These are phyloP conservation scores for Saturnispora dispora DNA, from an alignment of 805 yeast genomes.

Conservation along the genomic window DNA sequence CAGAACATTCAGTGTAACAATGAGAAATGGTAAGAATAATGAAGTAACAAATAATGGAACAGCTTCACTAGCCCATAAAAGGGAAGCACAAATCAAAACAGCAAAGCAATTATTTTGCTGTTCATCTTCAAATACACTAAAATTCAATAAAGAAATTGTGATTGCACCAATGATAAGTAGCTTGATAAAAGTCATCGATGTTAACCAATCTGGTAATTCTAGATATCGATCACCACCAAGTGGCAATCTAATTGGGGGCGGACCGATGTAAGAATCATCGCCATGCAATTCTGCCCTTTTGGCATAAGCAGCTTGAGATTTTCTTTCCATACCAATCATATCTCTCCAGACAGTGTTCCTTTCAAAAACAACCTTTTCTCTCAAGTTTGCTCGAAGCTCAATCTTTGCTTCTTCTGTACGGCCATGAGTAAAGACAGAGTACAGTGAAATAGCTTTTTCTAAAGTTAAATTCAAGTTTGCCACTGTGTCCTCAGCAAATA, in stretches of 20 bases:
- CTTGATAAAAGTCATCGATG: constrained; percentile 34
- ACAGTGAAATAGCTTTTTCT: constrained; percentile 32
- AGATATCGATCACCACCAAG: constrained; percentile 25
- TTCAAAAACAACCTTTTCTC: constrained; percentile 96
- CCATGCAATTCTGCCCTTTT: constrained; percentile 19
- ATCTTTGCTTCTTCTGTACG: constrained; percentile 33
- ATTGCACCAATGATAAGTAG: constrained; percentile 38
- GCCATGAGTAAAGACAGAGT: constrained; percentile 31
- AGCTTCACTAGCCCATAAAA: constrained; percentile 94
- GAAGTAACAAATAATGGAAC: constrained; percentile 90
- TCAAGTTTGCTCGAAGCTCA: constrained; percentile 44
- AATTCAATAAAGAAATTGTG: constrained; percentile 40
- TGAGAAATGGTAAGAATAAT: constrained; percentile 67
- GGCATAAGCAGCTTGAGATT: constrained; percentile 62
- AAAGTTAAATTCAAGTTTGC: constrained; percentile 43
- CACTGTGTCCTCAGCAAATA: constrained; percentile 45
- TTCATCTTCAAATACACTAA: constrained; percentile 50
- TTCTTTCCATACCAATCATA: constrained; percentile 83
- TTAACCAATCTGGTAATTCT: constrained; percentile 28
- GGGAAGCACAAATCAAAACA: constrained; percentile 66
- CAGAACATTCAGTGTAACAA: constrained; percentile 63
- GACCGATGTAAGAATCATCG: constrained; percentile 8
- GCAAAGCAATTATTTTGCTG: constrained; percentile 80
- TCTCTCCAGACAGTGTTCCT: constrained; percentile 97
- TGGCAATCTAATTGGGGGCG: constrained; percentile 18